Percentiles rank a stretch among this genome's conserved stretches.
Conservation (phyloP, 148 eudicot species). For the Vaccinium darrowii region DNA sequence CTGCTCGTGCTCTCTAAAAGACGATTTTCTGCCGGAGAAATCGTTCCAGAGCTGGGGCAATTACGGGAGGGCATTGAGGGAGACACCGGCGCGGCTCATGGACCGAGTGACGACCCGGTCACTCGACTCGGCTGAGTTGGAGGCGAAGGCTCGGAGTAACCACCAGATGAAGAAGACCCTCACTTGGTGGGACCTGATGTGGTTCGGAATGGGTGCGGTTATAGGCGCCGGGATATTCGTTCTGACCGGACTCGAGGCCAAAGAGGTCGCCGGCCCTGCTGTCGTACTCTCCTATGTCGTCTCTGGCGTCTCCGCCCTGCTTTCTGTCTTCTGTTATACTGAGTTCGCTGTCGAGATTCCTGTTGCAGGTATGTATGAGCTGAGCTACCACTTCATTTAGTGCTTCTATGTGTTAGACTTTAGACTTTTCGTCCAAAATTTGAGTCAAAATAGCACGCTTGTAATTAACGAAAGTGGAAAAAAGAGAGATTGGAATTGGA, state of each 20-base stretch:
- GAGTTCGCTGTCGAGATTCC: conserved; percentile 79
- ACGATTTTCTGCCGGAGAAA: conserved; percentile 50
- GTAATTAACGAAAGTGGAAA: too few relatives aligned
- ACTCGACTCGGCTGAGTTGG: conserved; percentile 34
- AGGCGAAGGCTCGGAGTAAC: conserved; percentile 37
- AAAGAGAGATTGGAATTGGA: too few relatives aligned
- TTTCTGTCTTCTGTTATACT: conserved; percentile 70
- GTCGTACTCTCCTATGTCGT: conserved; percentile 53
- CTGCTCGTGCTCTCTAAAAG: not conserved
- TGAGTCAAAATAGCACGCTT: too few relatives aligned
- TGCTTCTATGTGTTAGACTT: too few relatives aligned
- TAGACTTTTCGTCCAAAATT: too few relatives aligned
- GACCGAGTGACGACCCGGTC: conserved; percentile 51
- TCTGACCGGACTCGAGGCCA: conserved; percentile 68
- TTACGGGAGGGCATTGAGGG: conserved; percentile 35
- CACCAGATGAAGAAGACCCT: conserved; percentile 58
- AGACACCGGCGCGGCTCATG: conserved; percentile 35
- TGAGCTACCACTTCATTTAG: not conserved
- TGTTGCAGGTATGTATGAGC: conserved; percentile 57
- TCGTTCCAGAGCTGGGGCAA: conserved; percentile 59
- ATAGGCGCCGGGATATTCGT: conserved; percentile 79
- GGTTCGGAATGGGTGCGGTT: conserved; percentile 79
- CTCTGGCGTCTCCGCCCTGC: conserved; percentile 61
- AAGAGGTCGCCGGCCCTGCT: conserved; percentile 43
- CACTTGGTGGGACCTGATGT: conserved; percentile 68